These are phyloP conservation scores for Euphorbia tirucalli DNA, from an alignment of 345 rosid species.

Conservation along the genomic window DNA sequence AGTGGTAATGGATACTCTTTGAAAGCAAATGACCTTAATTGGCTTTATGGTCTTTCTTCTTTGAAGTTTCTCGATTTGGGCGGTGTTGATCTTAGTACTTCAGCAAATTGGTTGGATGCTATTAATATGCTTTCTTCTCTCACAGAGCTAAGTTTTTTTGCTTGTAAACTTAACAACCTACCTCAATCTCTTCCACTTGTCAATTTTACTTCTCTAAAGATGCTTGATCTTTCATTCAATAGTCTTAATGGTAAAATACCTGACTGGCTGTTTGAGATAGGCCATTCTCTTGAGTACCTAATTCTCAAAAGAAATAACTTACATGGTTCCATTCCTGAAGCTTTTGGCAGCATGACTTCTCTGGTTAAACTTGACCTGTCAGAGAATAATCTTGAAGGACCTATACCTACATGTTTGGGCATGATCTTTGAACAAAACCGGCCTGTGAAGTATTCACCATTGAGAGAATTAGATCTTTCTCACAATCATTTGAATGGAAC, in stretches of 20 bases:
- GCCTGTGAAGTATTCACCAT: not conserved
- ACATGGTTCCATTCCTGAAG: not conserved
- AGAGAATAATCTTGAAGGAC: conserved; percentile 34
- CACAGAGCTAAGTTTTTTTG: not conserved
- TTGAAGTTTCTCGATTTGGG: not conserved
- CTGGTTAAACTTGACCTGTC: conserved; percentile 37
- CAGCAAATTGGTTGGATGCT: not conserved
- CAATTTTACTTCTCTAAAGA: not conserved
- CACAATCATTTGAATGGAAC: conserved; percentile 43
- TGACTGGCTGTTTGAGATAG: not conserved
- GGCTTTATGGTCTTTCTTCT: not conserved
- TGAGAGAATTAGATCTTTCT: conserved; percentile 41
- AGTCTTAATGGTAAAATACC: not conserved
- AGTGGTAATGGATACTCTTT: not conserved
- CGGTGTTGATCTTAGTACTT: not conserved
- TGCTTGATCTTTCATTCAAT: not conserved
- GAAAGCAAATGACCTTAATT: not conserved
- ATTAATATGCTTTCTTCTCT: not conserved
- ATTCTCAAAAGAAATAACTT: not conserved
- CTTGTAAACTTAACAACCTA: not conserved
- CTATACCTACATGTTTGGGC: conserved; percentile 42
- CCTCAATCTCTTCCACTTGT: not conserved
- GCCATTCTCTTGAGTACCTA: not conserved
- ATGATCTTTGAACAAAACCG: conserved; percentile 21
- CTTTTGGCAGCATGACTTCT: not conserved